Evolutionary conservation across 208 protist species (phyloP), one percentile per base, ranked within the genome.

Genomic region (Leptomonas pyrrhocoris): DNA sequence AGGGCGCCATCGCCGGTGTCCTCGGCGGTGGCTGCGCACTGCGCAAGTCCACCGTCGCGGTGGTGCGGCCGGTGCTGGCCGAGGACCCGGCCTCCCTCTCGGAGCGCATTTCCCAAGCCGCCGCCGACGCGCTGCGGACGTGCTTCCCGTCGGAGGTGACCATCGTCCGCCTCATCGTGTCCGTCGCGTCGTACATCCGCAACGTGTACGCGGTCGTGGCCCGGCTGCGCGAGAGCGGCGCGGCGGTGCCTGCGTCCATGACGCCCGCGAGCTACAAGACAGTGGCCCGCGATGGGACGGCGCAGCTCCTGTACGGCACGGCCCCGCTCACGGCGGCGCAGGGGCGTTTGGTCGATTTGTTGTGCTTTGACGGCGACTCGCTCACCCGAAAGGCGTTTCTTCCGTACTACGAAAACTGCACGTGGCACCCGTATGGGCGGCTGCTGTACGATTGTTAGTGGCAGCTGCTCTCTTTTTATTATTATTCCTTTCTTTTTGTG

Each of bases 121-220:
- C 70, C 16, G 72, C 83, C 1, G 49, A 74, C 19, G 79, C 79
- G 15, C 74, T 88, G 15, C 66, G 63, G 0, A 36, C 64, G 19
- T 68, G 67, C 48, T 51, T 64, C 45, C 59, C 65, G 19, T 67
- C 68, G 2, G 79, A 78, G 67, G 67, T 74, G 25, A 71, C 78
- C 21, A 38, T 88, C 15, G 65, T 84, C 25, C 79, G 74, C 46
- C 68, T 84, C 1, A 60, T 84, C 48, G 75, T 82, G n/a, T 73
- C 62, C 21, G 61, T 82, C 31, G 78, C 72, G 31, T 49, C 64
- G 34, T 83, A 83, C 70, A 70, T 84, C 31, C 65, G 69, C 19
- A 74, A 72, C 38, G 79, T 82, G 63, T 61, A 80, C 43, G 51
- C 51, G 27, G 54, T 73, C 68, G 38, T 66, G 25, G 61, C 23